These are phyloP conservation scores for Cladosporium sp. DNA, from an alignment of 2,329 filamentous ascomycete genomes.

Conservation along the genomic window DNA sequence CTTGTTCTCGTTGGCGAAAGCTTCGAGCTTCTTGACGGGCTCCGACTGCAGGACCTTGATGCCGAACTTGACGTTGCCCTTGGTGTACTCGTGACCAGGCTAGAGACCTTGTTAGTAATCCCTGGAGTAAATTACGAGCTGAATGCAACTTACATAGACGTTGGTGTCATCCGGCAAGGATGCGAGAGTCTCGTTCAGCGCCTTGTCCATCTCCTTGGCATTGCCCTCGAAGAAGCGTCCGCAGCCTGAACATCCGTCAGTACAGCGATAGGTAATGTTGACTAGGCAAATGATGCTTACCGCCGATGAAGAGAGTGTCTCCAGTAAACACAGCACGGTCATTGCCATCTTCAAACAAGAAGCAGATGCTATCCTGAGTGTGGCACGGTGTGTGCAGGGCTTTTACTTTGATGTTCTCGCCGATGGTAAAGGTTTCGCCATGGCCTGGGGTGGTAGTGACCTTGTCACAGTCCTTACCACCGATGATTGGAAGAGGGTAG, in stretches of 20 bases:
- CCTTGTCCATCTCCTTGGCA: slow-evolving; percentile 86
- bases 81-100: slow-evolving; percentile 99
- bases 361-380: slow-evolving; percentile 98
- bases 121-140: background rate
- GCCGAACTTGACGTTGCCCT: slow-evolving; percentile 87
- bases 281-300: slow-evolving; percentile 48
- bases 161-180: slow-evolving; percentile 84
- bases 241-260: slow-evolving; percentile 61
- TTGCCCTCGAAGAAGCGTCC: slow-evolving; percentile 95
- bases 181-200: slow-evolving; percentile 81
- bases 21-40: slow-evolving; percentile 72
- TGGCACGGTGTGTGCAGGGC: slow-evolving; percentile 96
- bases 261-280: background rate
- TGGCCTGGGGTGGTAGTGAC: slow-evolving; percentile 77
- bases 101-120: slow-evolving; percentile 37
- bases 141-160: slow-evolving; percentile 67
- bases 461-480: slow-evolving; percentile 79
- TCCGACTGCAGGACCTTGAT: slow-evolving; percentile 73
- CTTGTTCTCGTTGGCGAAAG: slow-evolving; percentile 75
- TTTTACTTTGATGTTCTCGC: slow-evolving; percentile 74
- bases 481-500: slow-evolving; percentile 73
- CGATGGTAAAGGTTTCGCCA: slow-evolving; percentile 77
- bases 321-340: slow-evolving; percentile 87
- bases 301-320: slow-evolving; percentile 92
- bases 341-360: slow-evolving; percentile 77